phyloP scores from a whole-genome alignment of 1,284 basidiomycete genomes.

The Malassezia sympodialis region DNA sequence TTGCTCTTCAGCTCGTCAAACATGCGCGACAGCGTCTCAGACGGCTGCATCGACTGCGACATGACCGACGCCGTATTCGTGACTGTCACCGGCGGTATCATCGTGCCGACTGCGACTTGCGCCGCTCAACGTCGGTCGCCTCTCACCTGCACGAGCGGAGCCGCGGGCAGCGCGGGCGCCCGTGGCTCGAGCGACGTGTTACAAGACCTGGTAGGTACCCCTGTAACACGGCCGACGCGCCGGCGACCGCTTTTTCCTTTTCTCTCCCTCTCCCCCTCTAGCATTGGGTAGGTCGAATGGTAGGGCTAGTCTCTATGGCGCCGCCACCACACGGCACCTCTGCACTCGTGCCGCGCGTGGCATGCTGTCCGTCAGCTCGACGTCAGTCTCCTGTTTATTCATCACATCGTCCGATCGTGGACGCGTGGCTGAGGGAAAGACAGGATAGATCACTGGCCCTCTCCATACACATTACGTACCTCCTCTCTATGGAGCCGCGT shows the following conservation, averaged over 20 bases:
- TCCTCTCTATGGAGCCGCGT: not conserved
- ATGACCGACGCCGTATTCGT: conserved; percentile 9
- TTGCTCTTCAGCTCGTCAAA: conserved; percentile 37
- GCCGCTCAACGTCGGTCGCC: not conserved
- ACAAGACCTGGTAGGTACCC: not conserved
- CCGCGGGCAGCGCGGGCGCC: not conserved
- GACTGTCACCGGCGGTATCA: conserved; percentile 10
- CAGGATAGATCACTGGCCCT: conserved; percentile 13
- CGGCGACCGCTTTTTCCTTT: not conserved
- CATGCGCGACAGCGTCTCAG: conserved; percentile 37
- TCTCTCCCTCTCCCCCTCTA: not conserved
- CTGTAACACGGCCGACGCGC: not conserved
- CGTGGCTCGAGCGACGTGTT: conserved; percentile 14
- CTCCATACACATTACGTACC: conserved; percentile 17
- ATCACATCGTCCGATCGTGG: conserved; percentile 16
- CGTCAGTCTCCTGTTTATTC: conserved; percentile 16
- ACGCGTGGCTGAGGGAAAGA: conserved; percentile 19
- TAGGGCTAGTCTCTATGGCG: too few relatives aligned
- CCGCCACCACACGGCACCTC: too few relatives aligned
- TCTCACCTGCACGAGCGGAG: not conserved
- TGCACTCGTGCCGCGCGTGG: too few relatives aligned
- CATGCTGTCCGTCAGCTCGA: not conserved
- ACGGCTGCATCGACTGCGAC: conserved; percentile 24
- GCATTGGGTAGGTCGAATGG: not conserved
- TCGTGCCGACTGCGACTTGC: conserved; percentile 4